Percentiles rank a stretch among this genome's conserved stretches.
These are phyloP conservation scores for Vanrija pseudolonga DNA, from an alignment of 1,284 basidiomycete species.

Conservation along the genomic window DNA sequence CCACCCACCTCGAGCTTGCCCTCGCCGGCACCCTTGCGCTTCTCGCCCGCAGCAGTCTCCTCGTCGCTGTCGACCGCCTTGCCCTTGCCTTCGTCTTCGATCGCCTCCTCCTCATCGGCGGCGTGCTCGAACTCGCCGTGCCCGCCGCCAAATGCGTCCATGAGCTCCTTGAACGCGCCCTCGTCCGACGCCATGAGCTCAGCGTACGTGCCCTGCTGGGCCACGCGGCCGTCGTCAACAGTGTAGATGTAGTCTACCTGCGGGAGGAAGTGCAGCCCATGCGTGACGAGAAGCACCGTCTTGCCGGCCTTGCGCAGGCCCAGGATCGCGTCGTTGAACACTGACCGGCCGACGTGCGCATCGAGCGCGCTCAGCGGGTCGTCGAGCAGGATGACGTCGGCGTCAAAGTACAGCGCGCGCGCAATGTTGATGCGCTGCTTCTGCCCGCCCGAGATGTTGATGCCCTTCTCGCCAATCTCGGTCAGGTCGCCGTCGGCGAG, in stretches of 20 bases:
- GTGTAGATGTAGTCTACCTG: slow-evolving; percentile 26
- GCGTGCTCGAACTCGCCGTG: slow-evolving; percentile 50
- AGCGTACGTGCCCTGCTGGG: slow-evolving; percentile 9
- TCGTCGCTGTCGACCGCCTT: slow-evolving; percentile 7
- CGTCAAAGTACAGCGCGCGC: slow-evolving; percentile 68
- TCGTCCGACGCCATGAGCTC: slow-evolving; percentile 28
- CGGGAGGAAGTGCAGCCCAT: slow-evolving; percentile 52
- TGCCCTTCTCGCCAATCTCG: slow-evolving; percentile 66
- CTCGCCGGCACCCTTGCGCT: slow-evolving; percentile 19
- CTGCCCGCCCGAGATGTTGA: slow-evolving; percentile 42
- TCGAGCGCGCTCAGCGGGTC: slow-evolving; percentile 64
- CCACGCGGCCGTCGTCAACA: slow-evolving; percentile 17
- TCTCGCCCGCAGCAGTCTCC: not conserved
- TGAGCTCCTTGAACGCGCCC: slow-evolving; percentile 60
- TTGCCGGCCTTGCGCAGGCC: slow-evolving; percentile 59
- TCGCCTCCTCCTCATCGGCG: slow-evolving; percentile 42
- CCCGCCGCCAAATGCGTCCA: slow-evolving; percentile 62
- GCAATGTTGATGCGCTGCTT: slow-evolving; percentile 74
- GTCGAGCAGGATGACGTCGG: slow-evolving; percentile 47
- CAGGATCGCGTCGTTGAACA: slow-evolving; percentile 64
- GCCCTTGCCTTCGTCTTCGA: slow-evolving; percentile 19
- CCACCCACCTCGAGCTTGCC: not conserved
- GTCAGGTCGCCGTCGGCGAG: slow-evolving; percentile 52
- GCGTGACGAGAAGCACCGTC: slow-evolving; percentile 61
- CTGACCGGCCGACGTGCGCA: slow-evolving; percentile 53